Percentiles rank a stretch among this genome's conserved stretches.
Conservation (phyloP, 164 flowering plant genomes). For the Kalanchoe fedtschenkoi region DNA sequence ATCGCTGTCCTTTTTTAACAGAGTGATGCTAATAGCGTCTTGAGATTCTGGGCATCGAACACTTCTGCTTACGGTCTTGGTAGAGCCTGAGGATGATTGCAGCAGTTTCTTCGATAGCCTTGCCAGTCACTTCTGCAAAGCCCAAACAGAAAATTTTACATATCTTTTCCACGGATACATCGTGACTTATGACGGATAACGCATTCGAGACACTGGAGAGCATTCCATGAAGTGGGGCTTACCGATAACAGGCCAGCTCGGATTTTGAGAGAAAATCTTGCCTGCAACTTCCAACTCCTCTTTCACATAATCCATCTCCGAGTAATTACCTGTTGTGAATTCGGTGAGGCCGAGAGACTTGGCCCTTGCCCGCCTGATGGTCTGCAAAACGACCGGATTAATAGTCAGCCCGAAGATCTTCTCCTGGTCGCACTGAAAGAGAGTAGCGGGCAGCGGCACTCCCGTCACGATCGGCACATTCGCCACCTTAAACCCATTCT, state of each 20-base stretch:
- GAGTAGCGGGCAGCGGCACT: constrained; percentile 42
- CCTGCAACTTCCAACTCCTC: constrained; percentile 61
- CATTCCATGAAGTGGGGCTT: constrained; percentile 15
- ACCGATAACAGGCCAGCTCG: constrained; percentile 89
- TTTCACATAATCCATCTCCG: constrained; percentile 69
- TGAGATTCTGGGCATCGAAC: constrained; percentile 80
- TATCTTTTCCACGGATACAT: neutral
- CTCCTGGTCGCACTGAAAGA: constrained; percentile 55
- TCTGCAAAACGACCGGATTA: constrained; percentile 55
- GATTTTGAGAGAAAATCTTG: constrained; percentile 57
- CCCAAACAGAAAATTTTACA: neutral
- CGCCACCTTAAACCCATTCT: constrained; percentile 86
- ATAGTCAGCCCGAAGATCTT: constrained; percentile 84
- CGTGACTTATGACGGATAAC: too few relatives aligned
- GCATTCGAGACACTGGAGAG: too few relatives aligned
- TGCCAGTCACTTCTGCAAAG: constrained; percentile 80
- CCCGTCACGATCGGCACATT: constrained; percentile 84
- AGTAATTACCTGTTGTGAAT: constrained; percentile 40
- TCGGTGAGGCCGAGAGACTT: constrained; percentile 51
- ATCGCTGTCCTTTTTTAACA: too few relatives aligned
- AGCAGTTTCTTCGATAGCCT: constrained; percentile 92
- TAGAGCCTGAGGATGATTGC: constrained; percentile 66
- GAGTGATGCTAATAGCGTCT: constrained; percentile 49
- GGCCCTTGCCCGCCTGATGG: constrained; percentile 67
- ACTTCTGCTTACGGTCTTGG: constrained; percentile 64